These are phyloP conservation scores for Leccinum rimulosum DNA, from an alignment of 768 basidiomycete species.

Conservation along the genomic window DNA sequence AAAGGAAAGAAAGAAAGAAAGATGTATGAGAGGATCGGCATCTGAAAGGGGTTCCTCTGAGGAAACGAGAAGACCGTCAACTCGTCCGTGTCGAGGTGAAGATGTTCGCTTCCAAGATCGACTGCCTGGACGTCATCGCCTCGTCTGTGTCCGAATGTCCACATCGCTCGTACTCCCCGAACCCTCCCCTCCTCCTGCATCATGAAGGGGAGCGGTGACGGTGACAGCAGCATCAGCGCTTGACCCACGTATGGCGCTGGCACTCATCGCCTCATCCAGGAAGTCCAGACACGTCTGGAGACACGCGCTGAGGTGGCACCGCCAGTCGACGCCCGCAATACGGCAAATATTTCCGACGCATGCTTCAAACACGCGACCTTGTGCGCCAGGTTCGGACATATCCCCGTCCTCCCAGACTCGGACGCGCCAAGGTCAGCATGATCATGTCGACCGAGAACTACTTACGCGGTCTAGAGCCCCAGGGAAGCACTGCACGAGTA, in stretches of 20 bases:
- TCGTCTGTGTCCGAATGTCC: no score
- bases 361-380: conserved; percentile 43
- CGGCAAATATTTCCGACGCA: conserved; percentile 50
- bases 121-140: conserved; percentile 22
- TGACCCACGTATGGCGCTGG: background rate
- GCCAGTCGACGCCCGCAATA: conserved; percentile 42
- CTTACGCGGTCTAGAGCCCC: conserved; percentile 27
- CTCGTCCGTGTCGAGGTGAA: conserved; percentile 23
- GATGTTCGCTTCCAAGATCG: conserved; percentile 11
- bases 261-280: conserved; percentile 33
- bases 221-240: background rate
- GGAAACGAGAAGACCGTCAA: conserved; percentile 11
- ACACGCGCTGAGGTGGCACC: conserved; percentile 32
- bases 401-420: conserved; percentile 38
- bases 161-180: conserved; percentile 11
- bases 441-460: conserved; percentile 13
- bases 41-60: background rate
- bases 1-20: no score
- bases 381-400: conserved; percentile 45
- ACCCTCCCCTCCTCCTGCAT: background rate
- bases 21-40: background rate
- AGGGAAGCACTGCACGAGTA: conserved; percentile 29
- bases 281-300: conserved; percentile 56
- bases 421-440: background rate
- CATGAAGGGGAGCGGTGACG: background rate